Evolutionary conservation across 495 filamentous ascomycete species (phyloP), one percentile per base, ranked within the genome.

Genomic region (Pyronema omphalodes): DNA sequence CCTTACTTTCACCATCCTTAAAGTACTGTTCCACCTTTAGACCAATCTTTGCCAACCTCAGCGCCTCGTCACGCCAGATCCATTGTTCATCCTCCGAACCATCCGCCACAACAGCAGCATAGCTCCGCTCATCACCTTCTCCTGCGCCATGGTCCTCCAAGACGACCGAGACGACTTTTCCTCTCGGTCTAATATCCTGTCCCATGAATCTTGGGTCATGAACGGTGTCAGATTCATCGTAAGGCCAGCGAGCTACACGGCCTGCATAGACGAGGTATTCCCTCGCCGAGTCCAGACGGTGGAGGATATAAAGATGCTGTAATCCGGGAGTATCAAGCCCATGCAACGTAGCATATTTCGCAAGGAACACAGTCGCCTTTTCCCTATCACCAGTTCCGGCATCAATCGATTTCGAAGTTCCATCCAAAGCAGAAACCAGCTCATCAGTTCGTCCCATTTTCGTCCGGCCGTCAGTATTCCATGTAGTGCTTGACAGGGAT

Each of bases 221-320:
- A 1, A 52, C 33, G 7, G 58, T 52, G 6, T 57, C 56, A 0
- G 23, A 36, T 0, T 9, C 7, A 1, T 47, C 41, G 23, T 47
- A 61, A 12, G 62, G 62, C 58, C 62, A 64, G 15, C 50, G 41
- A n/a, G 56, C 62, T 8, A 65, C 62, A 7, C 62, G 62, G 0
- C 62, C 62, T 3, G 40, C 37, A 34, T 62, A 65, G 7, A 62
- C 61, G 18, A 61, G 57, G 19, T 65, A 65, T 11, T 65, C 62
- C 6, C 62, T 50, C 12, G 56, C 56, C 12, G 45, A 51, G 17
- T 48, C 48, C 35, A 65, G 43, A 5, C 62, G 62, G 23, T 65
- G 62, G 12, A 65, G 56, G 44, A 65, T 54, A 36, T 65, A 65
- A 6, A 56, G 7, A 46, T 65, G 62, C 19, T 37, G 45, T 2